Evolutionary conservation across 768 basidiomycete genomes (phyloP), one percentile per base, ranked within the genome.

Genomic region (Tricholoma bakamatsutake): DNA sequence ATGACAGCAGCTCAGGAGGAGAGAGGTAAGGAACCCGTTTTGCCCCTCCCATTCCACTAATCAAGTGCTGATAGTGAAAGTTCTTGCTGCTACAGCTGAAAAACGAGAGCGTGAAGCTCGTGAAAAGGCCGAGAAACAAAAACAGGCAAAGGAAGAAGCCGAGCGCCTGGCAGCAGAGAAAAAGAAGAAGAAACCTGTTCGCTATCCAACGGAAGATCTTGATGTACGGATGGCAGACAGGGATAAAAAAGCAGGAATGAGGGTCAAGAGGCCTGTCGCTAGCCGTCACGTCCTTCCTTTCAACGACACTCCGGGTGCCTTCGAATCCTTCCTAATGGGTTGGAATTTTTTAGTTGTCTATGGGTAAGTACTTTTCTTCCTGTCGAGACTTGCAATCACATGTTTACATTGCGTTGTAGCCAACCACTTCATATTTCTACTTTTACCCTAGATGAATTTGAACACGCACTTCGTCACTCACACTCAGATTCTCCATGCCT

Each of bases 281-380:
- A 88, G 81, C 63, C 76, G 80, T 51, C 67, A 70, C 1, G 75
- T 76, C 11, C 71, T 93, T 51, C 88, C 92, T 4, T 91, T 92
- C 66, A 83, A 85, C 50, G 79, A 83, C 35, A 73, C 75, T 31
- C 76, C 80, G 7, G 77, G 76, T 10, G 73, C 79, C 11, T 96
- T 97, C 59, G 95, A 98, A 67, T 74, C 79, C 8, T 93, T 98
- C 69, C 71, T 98, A 30, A 87, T 91, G 87, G 75, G 84, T 8
- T 99, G 95, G 95, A 94, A 92, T 70, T 96, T 96, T 69, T 71
- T 98, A 54, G 87, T 91, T 52, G 87, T 93, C 52, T 95, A 95
- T 70, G 93, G 94, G 97, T 97, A 67, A 63, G 84, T 71, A 30
- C 15, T 59, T 42, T 21, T 56, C n/a, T 31, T 5, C 21, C 9